Percentiles rank a stretch among this genome's conserved stretches.
These are phyloP conservation scores for Gastrolobium villosum DNA, from an alignment of 306 rosid species.

Conservation along the genomic window DNA sequence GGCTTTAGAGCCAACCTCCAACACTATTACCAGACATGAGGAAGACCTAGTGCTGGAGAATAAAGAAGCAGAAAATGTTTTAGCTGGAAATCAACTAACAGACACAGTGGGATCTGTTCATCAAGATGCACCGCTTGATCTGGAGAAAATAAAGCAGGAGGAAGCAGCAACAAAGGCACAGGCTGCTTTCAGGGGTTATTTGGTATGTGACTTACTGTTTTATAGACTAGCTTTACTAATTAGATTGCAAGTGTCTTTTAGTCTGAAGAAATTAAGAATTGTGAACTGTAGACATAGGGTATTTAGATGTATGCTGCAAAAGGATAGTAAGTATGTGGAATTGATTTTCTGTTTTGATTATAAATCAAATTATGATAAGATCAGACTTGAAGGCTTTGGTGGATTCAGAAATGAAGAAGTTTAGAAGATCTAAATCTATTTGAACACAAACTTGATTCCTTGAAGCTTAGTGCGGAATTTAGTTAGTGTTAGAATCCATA, in stretches of 20 bases:
- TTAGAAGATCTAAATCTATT: slow-evolving; percentile 28
- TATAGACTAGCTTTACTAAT: slow-evolving; percentile 8
- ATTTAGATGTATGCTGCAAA: not conserved
- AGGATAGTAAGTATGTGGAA: not conserved
- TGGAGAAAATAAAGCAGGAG: slow-evolving; percentile 75
- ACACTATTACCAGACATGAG: slow-evolving; percentile 51
- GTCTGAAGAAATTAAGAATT: not conserved
- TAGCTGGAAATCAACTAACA: slow-evolving; percentile 63
- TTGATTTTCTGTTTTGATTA: slow-evolving; percentile 7
- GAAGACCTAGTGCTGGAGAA: slow-evolving; percentile 63
- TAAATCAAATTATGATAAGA: slow-evolving; percentile 38
- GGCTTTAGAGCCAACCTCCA: slow-evolving; percentile 59
- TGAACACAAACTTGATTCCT: not conserved
- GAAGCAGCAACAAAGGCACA: slow-evolving; percentile 92
- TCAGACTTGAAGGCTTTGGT: slow-evolving; percentile 29
- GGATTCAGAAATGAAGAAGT: slow-evolving; percentile 6
- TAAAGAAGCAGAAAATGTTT: slow-evolving; percentile 59
- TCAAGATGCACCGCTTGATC: slow-evolving; percentile 67
- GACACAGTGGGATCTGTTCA: slow-evolving; percentile 60
- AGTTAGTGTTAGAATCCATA: not conserved
- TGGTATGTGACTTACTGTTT: slow-evolving; percentile 62
- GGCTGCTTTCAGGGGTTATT: slow-evolving; percentile 98
- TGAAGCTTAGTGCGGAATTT: slow-evolving; percentile 20
- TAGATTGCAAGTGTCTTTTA: slow-evolving; percentile 17
- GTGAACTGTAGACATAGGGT: slow-evolving; percentile 22